Base-by-base conservation (phyloP, 805 yeast species). In the Komagataella pseudopastoris region DNA sequence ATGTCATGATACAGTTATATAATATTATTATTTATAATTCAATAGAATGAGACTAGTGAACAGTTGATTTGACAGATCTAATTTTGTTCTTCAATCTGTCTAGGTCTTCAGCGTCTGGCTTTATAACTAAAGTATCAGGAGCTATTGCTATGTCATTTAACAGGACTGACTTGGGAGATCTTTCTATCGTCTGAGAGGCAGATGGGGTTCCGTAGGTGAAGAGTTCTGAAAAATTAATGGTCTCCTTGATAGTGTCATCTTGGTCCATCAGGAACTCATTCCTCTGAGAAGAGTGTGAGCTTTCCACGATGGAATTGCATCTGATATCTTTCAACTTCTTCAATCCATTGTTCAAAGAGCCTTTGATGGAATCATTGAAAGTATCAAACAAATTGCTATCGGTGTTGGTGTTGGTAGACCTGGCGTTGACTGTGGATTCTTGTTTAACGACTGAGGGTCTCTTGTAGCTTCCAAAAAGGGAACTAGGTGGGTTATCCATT, bases 61-160 rank as follows among this genome's bases (percentile, higher is more conserved):
- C 39, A 30, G 39, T 30, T 30, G 39, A 30, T 30, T 30, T 30
- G 39, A 30, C 39, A 8, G 39, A 30, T 10, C 39, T 57, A 4
- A 53, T 57, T 45, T 59, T 59, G 43, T 52, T 56, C 56, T 59
- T 60, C 52, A 69, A 55, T 50, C 59, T 59, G 2, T 60, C 63
- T 22, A 63, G 52, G n/a, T 71, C 71, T 2, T 59, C 58, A 30
- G 39, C 39, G 39, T 30, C 39, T 7, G 39, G 39, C 14, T 30
- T 20, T 6, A n/a, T 14, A 46, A 23, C 22, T 24, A 39, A 12
- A 18, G 23, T 36, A 43, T 16, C 46, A 45, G 46, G 43, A 47
- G 44, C 8, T 36, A 14, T 30, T 18, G 18, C 46, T 45, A 44
- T 12, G 24, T 17, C 50, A 23, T 36, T 43, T 14, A 22, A 49